These are phyloP conservation scores for Arthromyces matolae DNA, from an alignment of 768 basidiomycete species.

Conservation along the genomic window DNA sequence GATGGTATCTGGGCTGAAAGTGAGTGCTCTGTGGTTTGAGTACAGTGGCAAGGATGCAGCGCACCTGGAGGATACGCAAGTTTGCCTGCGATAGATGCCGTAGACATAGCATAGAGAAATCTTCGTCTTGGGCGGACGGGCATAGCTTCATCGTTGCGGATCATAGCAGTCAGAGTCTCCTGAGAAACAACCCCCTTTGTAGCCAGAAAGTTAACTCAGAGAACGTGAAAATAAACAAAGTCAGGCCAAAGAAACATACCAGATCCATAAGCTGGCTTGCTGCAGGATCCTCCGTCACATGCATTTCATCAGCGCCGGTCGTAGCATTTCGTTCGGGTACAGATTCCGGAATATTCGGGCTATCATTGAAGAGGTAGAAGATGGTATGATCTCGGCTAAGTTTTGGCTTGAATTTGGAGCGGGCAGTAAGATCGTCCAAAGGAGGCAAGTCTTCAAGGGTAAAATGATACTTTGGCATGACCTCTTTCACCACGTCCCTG, in stretches of 20 bases:
- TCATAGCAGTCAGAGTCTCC: slow-evolving; percentile 70
- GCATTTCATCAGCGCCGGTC: not conserved
- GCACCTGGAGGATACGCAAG: slow-evolving; percentile 58
- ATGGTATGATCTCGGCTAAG: slow-evolving; percentile 53
- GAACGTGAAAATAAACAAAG: not conserved
- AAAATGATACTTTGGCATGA: slow-evolving; percentile 51
- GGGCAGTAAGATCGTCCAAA: slow-evolving; percentile 45
- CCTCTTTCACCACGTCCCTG: slow-evolving; percentile 36
- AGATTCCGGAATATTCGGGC: not conserved
- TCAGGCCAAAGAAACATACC: slow-evolving; percentile 11
- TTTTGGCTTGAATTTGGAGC: slow-evolving; percentile 41
- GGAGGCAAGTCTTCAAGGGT: slow-evolving; percentile 53
- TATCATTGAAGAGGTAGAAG: slow-evolving; percentile 16
- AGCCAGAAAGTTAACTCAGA: slow-evolving; percentile 2
- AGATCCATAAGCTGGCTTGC: no score
- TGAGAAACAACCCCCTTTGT: slow-evolving; percentile 66
- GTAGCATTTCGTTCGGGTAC: not conserved
- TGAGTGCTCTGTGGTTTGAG: not conserved
- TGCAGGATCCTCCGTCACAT: not conserved
- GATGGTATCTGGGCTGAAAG: slow-evolving; percentile 39
- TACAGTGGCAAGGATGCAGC: slow-evolving; percentile 28
- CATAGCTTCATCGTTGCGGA: slow-evolving; percentile 65
- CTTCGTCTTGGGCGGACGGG: slow-evolving; percentile 57
- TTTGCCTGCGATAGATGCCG: slow-evolving; percentile 41
- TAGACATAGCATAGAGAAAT: slow-evolving; percentile 40